Percentiles rank a stretch among this genome's conserved stretches.
Conservation (phyloP, 345 rosid genomes). For the Moricandia moricandioides region DNA sequence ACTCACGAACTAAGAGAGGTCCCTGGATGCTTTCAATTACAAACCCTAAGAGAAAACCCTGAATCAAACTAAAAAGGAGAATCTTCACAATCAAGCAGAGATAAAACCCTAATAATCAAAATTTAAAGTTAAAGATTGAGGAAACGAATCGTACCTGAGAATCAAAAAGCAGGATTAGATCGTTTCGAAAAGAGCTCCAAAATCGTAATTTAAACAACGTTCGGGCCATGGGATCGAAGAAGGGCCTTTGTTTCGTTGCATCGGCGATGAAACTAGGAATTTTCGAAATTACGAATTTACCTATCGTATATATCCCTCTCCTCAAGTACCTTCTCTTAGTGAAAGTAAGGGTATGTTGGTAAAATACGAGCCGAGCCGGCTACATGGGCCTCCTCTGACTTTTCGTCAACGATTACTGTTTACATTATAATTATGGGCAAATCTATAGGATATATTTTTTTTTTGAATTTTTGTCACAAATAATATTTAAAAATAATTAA, state of each 20-base stretch:
- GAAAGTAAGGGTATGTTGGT: slow-evolving; percentile 24
- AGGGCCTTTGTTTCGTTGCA: slow-evolving; percentile 42
- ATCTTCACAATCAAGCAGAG: slow-evolving; percentile 20
- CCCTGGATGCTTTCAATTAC: not conserved
- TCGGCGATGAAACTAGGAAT: slow-evolving; percentile 66
- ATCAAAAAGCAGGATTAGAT: slow-evolving; percentile 23
- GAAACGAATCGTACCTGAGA: slow-evolving; percentile 31
- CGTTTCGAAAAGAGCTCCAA: slow-evolving; percentile 27
- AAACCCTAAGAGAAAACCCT: slow-evolving; percentile 39
- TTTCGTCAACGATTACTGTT: slow-evolving; percentile 6
- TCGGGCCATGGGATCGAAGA: slow-evolving; percentile 48
- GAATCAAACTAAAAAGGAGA: slow-evolving; percentile 11
- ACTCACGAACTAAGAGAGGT: not conserved
- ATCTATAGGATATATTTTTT: too few relatives aligned
- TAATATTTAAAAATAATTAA: too few relatives aligned
- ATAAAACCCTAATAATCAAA: slow-evolving; percentile 39
- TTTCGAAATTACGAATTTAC: slow-evolving; percentile 39
- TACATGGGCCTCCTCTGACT: slow-evolving; percentile 24
- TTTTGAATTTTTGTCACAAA: too few relatives aligned
- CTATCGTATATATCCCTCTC: slow-evolving; percentile 35
- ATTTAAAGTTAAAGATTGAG: slow-evolving; percentile 26
- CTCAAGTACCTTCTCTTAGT: not conserved
- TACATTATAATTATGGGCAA: too few relatives aligned
- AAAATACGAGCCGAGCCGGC: slow-evolving; percentile 21
- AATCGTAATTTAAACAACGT: slow-evolving; percentile 52